Evolutionary conservation across 2,329 filamentous ascomycete species (phyloP).

Genomic region (Pyricularia sp.): DNA sequence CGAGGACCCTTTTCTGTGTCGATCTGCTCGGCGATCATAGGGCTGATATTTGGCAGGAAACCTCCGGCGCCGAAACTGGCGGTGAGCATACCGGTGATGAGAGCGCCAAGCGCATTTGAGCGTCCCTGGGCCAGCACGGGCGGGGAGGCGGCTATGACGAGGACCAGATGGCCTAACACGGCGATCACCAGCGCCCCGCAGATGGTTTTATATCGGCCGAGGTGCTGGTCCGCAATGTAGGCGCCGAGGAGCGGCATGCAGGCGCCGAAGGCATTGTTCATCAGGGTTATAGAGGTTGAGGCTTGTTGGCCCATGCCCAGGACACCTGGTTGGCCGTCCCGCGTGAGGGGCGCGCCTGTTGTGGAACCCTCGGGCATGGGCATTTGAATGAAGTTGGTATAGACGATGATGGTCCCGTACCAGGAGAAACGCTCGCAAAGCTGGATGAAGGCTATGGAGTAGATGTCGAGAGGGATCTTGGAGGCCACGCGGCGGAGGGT

Average conservation of each 20-base stretch:
- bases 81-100: constrained; percentile 45
- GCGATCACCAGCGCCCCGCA: constrained; percentile 45
- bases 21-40: constrained; percentile 54
- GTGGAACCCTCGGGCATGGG: constrained; percentile 38
- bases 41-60: constrained; percentile 62
- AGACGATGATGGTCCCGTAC: constrained; percentile 51
- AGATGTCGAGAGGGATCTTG: constrained; percentile 45
- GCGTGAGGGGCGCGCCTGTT: constrained; percentile 32
- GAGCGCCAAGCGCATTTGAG: constrained; percentile 43
- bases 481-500: constrained; percentile 41
- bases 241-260: constrained; percentile 22
- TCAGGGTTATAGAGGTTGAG: constrained; percentile 15
- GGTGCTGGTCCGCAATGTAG: constrained; percentile 36
- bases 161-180: constrained; percentile 51
- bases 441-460: constrained; percentile 54
- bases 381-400: constrained; percentile 51
- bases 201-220: constrained; percentile 58
- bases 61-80: constrained; percentile 54
- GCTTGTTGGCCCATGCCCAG: constrained; percentile 34
- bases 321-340: constrained; percentile 33
- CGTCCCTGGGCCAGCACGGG: constrained; percentile 40
- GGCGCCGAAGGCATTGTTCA: constrained; percentile 41
- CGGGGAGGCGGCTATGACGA: constrained; percentile 53
- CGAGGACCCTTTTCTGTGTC: constrained; percentile 32
- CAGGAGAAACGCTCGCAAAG: constrained; percentile 62